phyloP scores from a whole-genome alignment of 345 rosid genomes.

The Stellera chamaejasme region DNA sequence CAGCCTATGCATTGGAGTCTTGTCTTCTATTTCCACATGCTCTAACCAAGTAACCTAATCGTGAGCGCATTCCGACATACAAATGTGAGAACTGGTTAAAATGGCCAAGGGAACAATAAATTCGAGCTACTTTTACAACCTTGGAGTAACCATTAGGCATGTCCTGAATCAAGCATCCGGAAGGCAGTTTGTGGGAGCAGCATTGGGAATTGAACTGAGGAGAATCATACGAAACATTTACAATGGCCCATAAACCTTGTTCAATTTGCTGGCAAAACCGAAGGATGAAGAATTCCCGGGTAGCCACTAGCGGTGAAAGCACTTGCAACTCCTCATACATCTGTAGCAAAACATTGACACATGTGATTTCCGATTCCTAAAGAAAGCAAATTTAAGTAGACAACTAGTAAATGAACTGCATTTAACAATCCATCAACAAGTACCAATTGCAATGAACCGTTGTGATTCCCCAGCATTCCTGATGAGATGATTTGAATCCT shows the following conservation, averaged over 20 bases:
- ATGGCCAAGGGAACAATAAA: constrained; percentile 6
- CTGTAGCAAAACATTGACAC: constrained; percentile 22
- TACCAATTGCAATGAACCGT: constrained; percentile 87
- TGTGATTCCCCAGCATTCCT: constrained; percentile 48
- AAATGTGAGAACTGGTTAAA: constrained; percentile 3
- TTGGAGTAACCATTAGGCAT: constrained; percentile 93
- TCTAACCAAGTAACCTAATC: constrained; percentile 91
- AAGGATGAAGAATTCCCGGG: constrained; percentile 73
- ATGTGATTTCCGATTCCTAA: constrained; percentile 1
- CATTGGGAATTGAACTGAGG: constrained; percentile 60
- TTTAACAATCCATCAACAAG: not conserved
- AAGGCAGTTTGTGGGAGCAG: constrained; percentile 61
- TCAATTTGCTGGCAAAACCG: constrained; percentile 88
- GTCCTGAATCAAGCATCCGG: constrained; percentile 97
- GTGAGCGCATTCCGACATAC: constrained; percentile 4
- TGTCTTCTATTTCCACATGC: constrained; percentile 80
- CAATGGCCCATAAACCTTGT: constrained; percentile 86
- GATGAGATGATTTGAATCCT: constrained; percentile 72
- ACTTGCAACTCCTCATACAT: constrained; percentile 90
- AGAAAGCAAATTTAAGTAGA: no score
- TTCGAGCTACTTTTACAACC: constrained; percentile 31
- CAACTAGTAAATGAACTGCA: not conserved
- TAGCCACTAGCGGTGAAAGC: constrained; percentile 68
- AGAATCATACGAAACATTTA: constrained; percentile 76
- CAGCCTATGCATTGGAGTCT: constrained; percentile 39